A percentile compares a stretch with the other conserved stretches of the same genome.
phyloP scores from a whole-genome alignment of 1,284 basidiomycete genomes.

The Cystobasidiaceae sp. region DNA sequence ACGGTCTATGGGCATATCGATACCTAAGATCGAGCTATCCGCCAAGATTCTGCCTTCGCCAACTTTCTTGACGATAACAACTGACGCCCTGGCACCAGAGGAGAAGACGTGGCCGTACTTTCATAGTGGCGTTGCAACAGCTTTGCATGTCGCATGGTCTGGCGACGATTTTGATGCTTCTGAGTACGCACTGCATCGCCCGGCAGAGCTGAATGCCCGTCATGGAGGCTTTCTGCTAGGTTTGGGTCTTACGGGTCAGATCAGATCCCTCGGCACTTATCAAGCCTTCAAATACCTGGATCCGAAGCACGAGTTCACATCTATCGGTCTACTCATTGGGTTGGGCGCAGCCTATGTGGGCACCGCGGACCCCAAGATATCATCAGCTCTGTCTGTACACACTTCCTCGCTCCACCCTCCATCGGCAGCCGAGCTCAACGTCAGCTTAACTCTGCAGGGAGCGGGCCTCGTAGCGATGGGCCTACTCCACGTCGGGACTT shows the following conservation, averaged over 20 bases:
- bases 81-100: constrained; percentile 57
- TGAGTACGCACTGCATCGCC: constrained; percentile 90
- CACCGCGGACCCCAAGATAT: constrained; percentile 76
- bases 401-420: constrained; percentile 85
- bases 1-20: constrained; percentile 24
- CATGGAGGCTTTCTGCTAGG: constrained; percentile 94
- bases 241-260: constrained; percentile 83
- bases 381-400: constrained; percentile 85
- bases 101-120: constrained; percentile 88
- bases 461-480: constrained; percentile 85
- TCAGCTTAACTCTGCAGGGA: constrained; percentile 81
- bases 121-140: constrained; percentile 92
- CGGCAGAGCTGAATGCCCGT: constrained; percentile 73
- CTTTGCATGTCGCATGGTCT: constrained; percentile 59
- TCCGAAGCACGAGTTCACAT: constrained; percentile 89
- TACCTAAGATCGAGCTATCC: constrained; percentile 58
- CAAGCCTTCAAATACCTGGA: constrained; percentile 79
- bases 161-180: constrained; percentile 58
- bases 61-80: constrained; percentile 58
- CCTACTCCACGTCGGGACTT: constrained; percentile 79
- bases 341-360: constrained; percentile 88
- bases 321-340: constrained; percentile 86
- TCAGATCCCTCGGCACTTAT: constrained; percentile 81
- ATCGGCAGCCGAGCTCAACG: constrained; percentile 79
- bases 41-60: constrained; percentile 68